phyloP scores from a whole-genome alignment of 768 basidiomycete species.

The Naganishia vishniacii region DNA sequence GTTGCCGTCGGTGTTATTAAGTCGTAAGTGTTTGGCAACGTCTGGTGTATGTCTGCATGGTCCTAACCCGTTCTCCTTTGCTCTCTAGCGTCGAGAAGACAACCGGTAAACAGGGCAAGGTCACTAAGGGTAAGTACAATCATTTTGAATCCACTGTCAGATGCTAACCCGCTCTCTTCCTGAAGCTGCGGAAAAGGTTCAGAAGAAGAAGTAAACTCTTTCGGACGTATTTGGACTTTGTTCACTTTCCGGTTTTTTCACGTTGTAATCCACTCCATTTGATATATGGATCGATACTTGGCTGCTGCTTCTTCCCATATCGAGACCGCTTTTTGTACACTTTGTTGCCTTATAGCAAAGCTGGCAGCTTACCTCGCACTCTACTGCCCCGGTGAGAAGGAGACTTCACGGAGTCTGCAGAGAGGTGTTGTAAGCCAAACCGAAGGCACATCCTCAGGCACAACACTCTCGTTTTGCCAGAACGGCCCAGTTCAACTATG shows the following conservation, averaged over 20 bases:
- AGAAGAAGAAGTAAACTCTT: constrained; percentile 18
- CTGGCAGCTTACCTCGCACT: too few relatives aligned
- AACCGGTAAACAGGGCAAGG: constrained; percentile 74
- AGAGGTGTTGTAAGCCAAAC: too few relatives aligned
- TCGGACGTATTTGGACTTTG: neutral
- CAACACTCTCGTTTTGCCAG: too few relatives aligned
- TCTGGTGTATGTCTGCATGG: too few relatives aligned
- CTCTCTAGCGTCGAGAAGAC: constrained; percentile 65
- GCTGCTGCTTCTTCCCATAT: neutral
- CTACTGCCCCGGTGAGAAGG: too few relatives aligned
- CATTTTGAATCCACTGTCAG: neutral
- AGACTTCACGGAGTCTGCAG: too few relatives aligned
- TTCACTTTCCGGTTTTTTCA: neutral
- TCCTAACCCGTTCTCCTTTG: too few relatives aligned
- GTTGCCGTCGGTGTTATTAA: constrained; percentile 99
- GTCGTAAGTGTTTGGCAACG: constrained; percentile 47
- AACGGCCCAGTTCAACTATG: too few relatives aligned
- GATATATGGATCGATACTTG: neutral
- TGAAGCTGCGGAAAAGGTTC: constrained; percentile 7
- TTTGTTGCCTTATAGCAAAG: too few relatives aligned
- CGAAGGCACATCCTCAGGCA: too few relatives aligned
- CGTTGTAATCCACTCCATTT: neutral
- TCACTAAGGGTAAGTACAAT: constrained; percentile 17
- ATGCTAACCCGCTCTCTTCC: neutral
- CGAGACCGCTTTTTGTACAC: too few relatives aligned